Evolutionary conservation across 2,329 filamentous ascomycete species (phyloP), one percentile per base, ranked within the genome.

Genomic region (Coniochaeta sp.): DNA sequence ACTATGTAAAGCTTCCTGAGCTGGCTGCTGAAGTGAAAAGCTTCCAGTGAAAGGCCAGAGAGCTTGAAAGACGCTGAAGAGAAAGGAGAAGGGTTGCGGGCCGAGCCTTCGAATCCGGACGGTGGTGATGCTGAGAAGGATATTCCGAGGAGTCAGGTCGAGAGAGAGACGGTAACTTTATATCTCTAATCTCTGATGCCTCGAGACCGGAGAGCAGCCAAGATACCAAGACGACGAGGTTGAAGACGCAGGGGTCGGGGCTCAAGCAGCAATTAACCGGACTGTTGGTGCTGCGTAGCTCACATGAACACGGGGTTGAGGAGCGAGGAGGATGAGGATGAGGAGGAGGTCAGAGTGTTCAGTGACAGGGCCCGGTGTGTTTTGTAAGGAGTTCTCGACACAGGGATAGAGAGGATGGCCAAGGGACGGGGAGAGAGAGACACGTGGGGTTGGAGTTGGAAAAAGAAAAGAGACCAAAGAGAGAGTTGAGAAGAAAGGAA

Each of bases 361-460:
- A 40, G 55, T 42, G 24, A 57, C 55, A 44, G 55, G 22, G 14
- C 14, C 34, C 17, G 55, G 22, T 57, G 22, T 57, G 55, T 57
- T 57, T 44, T 57, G 55, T 28, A 57, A 40, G n/a, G n/a, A n/a
- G 30, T 55, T 57, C 55, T 40, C 17, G 55, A 57, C 38, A 36
- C 55, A 57, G 55, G 55, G 55, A 36, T 19, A 34, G 34, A 17
- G n/a, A 57, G 30, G 54, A 38, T 14, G 28, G 17, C n/a, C n/a
- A 38, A 56, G 54, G n/a, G 34, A 56, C 22, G 26, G n/a, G 16
- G 22, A 52, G 26, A 28, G 47, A 30, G 22, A 52, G 26, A 28
- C 24, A 30, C 47, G 47, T 52, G 47, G 47, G 47, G 47, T 52
- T 52, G 47, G 17, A 4, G 30, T 38, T 36, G n/a, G n/a, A 28